A percentile compares a stretch with the other conserved stretches of the same genome.
Conservation (phyloP, 1,284 basidiomycete species). For the Chondrostereum purpureum region DNA sequence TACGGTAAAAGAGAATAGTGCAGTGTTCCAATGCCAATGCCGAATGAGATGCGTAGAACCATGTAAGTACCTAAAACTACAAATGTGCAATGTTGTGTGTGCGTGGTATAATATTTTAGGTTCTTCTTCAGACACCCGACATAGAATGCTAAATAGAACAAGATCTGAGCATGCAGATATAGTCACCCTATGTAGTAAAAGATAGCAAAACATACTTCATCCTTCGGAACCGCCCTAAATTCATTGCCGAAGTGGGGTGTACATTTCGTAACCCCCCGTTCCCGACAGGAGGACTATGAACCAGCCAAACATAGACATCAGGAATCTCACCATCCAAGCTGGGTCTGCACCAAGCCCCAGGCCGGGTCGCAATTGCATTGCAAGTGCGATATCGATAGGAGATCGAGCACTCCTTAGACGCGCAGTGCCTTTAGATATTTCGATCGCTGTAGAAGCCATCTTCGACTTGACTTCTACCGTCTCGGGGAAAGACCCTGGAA, state of each 20-base stretch:
- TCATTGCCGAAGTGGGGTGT: background rate
- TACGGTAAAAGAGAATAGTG: too few species aligned
- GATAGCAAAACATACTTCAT: too few species aligned
- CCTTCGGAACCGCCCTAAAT: too few species aligned
- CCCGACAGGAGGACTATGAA: slow-evolving; percentile 37
- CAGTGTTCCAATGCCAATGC: too few species aligned
- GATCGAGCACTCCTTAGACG: slow-evolving; percentile 25
- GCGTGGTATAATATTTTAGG: too few species aligned
- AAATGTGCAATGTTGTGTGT: too few species aligned
- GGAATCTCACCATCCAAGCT: slow-evolving; percentile 70
- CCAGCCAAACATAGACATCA: slow-evolving; percentile 77
- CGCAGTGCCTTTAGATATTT: slow-evolving; percentile 16
- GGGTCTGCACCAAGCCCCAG: slow-evolving; percentile 62
- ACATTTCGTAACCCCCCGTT: slow-evolving; percentile 4
- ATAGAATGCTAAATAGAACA: too few species aligned
- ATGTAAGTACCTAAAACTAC: too few species aligned
- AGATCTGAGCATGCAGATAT: too few species aligned
- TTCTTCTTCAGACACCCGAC: too few species aligned
- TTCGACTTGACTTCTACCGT: background rate
- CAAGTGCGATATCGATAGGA: slow-evolving; percentile 63
- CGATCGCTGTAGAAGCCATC: slow-evolving; percentile 8
- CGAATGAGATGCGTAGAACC: too few species aligned
- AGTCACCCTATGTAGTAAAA: too few species aligned
- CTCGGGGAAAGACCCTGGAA: slow-evolving; percentile 1
- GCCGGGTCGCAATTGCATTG: slow-evolving; percentile 67